Percentiles rank a stretch among this genome's conserved stretches.
Evolutionary conservation across 257 asterid genomes (phyloP).

Genomic region (Asclepias syriaca): DNA sequence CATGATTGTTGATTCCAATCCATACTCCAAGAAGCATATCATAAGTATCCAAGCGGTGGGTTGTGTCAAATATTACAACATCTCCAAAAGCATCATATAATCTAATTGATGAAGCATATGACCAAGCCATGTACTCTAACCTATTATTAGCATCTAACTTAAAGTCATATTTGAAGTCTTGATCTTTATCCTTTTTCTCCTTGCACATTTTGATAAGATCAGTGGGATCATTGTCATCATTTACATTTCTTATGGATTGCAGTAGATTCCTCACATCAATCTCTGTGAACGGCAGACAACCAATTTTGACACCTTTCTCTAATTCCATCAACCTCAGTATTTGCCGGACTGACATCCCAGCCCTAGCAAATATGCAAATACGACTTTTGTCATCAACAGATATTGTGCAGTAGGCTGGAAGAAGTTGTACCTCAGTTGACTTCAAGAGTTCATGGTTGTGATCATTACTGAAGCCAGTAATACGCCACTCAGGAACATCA

Average conservation of each 20-base stretch:
- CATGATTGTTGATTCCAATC: constrained; percentile 67
- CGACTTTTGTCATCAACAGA: constrained; percentile 52
- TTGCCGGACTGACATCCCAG: constrained; percentile 60
- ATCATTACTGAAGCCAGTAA: constrained; percentile 46
- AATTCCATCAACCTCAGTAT: constrained; percentile 60
- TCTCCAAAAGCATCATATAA: constrained; percentile 50
- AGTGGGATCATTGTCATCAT: constrained; percentile 40
- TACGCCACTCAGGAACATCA: constrained; percentile 54
- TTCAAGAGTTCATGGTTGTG: constrained; percentile 55
- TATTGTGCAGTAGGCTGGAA: constrained; percentile 41
- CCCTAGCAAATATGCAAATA: constrained; percentile 51
- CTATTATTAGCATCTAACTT: constrained; percentile 43
- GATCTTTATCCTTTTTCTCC: constrained; percentile 48
- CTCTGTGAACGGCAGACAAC: constrained; percentile 61
- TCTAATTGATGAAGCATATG: constrained; percentile 45
- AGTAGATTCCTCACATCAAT: constrained; percentile 49
- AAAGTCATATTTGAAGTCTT: constrained; percentile 41
- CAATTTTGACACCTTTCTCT: constrained; percentile 52
- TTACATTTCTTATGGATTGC: constrained; percentile 49
- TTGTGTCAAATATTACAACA: constrained; percentile 50
- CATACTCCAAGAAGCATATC: constrained; percentile 58
- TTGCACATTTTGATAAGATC: constrained; percentile 56
- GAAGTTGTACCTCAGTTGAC: constrained; percentile 31
- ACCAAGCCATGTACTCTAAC: constrained; percentile 53
- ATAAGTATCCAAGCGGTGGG: constrained; percentile 47